These are phyloP conservation scores for Hibiscus syriacus DNA, from an alignment of 345 rosid species.

Conservation along the genomic window DNA sequence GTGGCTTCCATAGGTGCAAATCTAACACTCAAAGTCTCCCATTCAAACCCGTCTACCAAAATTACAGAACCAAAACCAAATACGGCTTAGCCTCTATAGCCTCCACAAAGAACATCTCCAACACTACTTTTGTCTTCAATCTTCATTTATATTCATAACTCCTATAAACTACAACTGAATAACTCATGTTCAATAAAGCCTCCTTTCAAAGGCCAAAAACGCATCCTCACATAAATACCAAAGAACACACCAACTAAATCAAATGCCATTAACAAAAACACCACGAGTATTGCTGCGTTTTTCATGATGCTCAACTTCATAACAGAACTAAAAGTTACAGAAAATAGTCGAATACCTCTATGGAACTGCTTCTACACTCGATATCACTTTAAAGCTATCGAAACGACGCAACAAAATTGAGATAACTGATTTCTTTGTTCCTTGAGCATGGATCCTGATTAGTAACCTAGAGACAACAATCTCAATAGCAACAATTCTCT, in stretches of 20 bases:
- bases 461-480: neutral
- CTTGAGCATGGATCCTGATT: neutral
- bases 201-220: neutral
- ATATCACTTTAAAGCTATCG: neutral
- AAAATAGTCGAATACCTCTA: neutral
- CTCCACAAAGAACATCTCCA: neutral
- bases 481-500: constrained; percentile 2
- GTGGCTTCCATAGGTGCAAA: neutral
- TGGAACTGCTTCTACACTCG: neutral
- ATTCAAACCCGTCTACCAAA: neutral
- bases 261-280: neutral
- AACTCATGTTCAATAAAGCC: neutral
- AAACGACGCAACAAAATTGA: neutral
- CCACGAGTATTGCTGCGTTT: neutral
- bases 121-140: neutral
- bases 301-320: neutral
- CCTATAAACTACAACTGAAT: neutral
- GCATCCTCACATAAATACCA: neutral
- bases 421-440: neutral
- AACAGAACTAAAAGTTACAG: too few relatives aligned
- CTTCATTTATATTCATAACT: constrained; percentile 4
- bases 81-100: neutral
- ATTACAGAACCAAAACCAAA: neutral
- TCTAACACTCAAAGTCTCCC: neutral
- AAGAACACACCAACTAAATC: neutral